Percentiles rank a stretch among this genome's conserved stretches.
phyloP scores from a whole-genome alignment of 805 yeast genomes.

The Blastobotrys parvus region DNA sequence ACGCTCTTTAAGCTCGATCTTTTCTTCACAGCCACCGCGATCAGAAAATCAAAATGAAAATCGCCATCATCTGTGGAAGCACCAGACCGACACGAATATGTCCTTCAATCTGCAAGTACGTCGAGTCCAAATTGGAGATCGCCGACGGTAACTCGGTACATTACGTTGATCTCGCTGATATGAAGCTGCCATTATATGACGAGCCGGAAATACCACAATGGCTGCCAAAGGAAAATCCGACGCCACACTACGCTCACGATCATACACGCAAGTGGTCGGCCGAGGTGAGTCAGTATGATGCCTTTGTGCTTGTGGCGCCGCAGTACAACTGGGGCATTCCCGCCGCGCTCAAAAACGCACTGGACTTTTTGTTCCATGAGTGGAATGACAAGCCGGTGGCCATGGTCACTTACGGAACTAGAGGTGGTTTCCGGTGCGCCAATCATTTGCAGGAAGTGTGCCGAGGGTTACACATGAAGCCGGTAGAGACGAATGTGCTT shows the following conservation, averaged over 20 bases:
- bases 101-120: too few relatives aligned
- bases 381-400: conserved; percentile 30
- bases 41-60: neutral
- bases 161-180: neutral
- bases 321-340: conserved; percentile 34
- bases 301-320: conserved; percentile 31
- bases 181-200: conserved; percentile 26
- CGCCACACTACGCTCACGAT: conserved; percentile 20
- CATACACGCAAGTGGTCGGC: conserved; percentile 25
- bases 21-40: too few relatives aligned
- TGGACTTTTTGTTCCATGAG: conserved; percentile 30
- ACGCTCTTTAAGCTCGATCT: too few relatives aligned
- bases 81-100: too few relatives aligned
- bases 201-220: conserved; percentile 26
- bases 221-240: conserved; percentile 14
- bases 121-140: too few relatives aligned
- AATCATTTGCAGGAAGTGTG: conserved; percentile 17
- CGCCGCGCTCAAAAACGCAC: conserved; percentile 31
- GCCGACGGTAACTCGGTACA: too few relatives aligned
- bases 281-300: conserved; percentile 21
- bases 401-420: conserved; percentile 28
- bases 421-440: conserved; percentile 26
- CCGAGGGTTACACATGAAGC: conserved; percentile 5
- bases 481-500: neutral
- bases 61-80: too few relatives aligned